Evolutionary conservation across 2,329 filamentous ascomycete species (phyloP).

Genomic region (Dactylellina leptospora): DNA sequence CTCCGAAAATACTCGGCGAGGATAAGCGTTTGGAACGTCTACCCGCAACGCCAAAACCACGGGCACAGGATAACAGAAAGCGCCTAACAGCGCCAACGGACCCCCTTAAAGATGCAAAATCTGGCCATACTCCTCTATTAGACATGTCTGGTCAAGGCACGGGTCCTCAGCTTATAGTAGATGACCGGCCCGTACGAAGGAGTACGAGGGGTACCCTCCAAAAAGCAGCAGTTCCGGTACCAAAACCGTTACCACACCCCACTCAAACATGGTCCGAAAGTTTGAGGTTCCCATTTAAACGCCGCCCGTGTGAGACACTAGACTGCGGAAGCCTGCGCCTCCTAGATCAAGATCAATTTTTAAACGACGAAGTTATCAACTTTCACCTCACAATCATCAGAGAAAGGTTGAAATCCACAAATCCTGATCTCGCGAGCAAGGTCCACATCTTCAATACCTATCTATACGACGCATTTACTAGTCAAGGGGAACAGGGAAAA

Average conservation of each 20-base stretch:
- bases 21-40: not conserved
- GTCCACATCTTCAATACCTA: constrained; percentile 93
- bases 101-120: constrained; percentile 62
- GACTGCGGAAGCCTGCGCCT: constrained; percentile 77
- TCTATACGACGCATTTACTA: constrained; percentile 81
- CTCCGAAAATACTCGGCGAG: not conserved
- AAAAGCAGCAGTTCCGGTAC: constrained; percentile 6
- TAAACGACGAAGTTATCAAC: constrained; percentile 91
- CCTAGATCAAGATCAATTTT: constrained; percentile 81
- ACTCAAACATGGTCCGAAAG: constrained; percentile 14
- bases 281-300: constrained; percentile 51
- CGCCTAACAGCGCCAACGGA: not conserved
- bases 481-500: constrained; percentile 57
- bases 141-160: constrained; percentile 39
- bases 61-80: constrained; percentile 6
- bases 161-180: not conserved
- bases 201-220: constrained; percentile 1
- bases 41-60: not conserved
- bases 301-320: constrained; percentile 70
- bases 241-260: constrained; percentile 26
- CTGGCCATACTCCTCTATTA: constrained; percentile 1
- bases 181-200: not conserved
- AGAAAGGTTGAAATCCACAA: constrained; percentile 66
- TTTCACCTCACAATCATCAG: constrained; percentile 74
- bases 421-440: constrained; percentile 68